A percentile compares a stretch with the other conserved stretches of the same genome.
Conservation (phyloP, 371 early-diverging fungal genomes). For the Coemansia sp. region DNA sequence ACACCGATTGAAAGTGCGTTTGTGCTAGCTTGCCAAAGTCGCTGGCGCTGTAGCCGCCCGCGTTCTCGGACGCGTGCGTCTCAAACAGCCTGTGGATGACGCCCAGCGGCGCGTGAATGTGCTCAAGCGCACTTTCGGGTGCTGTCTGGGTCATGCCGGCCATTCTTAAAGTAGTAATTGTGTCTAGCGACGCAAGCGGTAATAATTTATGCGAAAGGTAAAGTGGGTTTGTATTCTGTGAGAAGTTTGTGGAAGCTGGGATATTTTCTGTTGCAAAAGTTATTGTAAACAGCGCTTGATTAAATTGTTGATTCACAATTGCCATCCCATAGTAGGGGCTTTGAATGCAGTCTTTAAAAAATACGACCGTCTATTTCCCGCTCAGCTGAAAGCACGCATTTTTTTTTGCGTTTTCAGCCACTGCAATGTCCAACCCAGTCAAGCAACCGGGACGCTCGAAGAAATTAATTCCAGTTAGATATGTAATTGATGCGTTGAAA, state of each 20-base stretch:
- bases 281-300: background rate
- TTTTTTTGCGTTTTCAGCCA: no score
- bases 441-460: no score
- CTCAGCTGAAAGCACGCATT: no score
- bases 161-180: background rate
- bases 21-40: slow-evolving; percentile 27
- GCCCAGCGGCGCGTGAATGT: slow-evolving; percentile 23
- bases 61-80: slow-evolving; percentile 8
- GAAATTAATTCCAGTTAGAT: no score
- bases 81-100: slow-evolving; percentile 40
- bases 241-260: no score
- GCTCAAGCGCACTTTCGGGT: slow-evolving; percentile 20
- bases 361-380: no score
- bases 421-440: no score
- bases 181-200: background rate
- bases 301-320: background rate
- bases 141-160: slow-evolving; percentile 5
- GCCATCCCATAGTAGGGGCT: background rate
- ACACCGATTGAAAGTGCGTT: slow-evolving; percentile 21
- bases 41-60: background rate
- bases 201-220: slow-evolving; percentile 1
- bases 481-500: no score
- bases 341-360: no score
- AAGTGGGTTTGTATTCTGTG: background rate
- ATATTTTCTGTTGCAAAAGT: no score